Evolutionary conservation across 805 yeast genomes (phyloP).

Genomic region (Maudiozyma barnettii): DNA sequence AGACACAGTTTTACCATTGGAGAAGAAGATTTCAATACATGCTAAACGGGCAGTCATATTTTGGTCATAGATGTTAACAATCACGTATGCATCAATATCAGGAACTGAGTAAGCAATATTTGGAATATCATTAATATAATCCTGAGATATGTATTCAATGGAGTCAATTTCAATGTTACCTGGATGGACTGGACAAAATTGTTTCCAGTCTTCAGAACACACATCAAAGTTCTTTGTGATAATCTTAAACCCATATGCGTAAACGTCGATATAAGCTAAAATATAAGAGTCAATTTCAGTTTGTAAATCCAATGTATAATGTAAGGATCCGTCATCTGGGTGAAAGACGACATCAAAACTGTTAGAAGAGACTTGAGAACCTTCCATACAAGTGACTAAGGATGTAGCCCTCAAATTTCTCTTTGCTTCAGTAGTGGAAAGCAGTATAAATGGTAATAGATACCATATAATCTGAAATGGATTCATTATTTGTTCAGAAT

Average conservation of each 20-base stretch:
- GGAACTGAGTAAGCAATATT: constrained; percentile 83
- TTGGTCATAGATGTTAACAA: constrained; percentile 38
- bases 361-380: constrained; percentile 63
- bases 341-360: constrained; percentile 67
- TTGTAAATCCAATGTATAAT: constrained; percentile 59
- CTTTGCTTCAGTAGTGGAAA: constrained; percentile 8
- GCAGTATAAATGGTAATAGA: neutral
- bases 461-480: constrained; percentile 2
- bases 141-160: constrained; percentile 45
- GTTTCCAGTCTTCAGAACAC: constrained; percentile 63
- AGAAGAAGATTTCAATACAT: constrained; percentile 65
- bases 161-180: constrained; percentile 74
- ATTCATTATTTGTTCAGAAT: neutral
- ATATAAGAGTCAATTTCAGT: constrained; percentile 62
- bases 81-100: constrained; percentile 73
- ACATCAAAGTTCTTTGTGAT: constrained; percentile 50
- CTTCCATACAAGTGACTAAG: constrained; percentile 77
- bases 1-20: constrained; percentile 73
- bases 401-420: constrained; percentile 54
- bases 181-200: constrained; percentile 83
- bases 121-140: constrained; percentile 56
- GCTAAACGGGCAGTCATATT: constrained; percentile 42
- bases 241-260: constrained; percentile 78
- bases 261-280: constrained; percentile 63
- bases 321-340: constrained; percentile 60